phyloP scores from a whole-genome alignment of 2,329 filamentous ascomycete species.

The Alternaria sp. region DNA sequence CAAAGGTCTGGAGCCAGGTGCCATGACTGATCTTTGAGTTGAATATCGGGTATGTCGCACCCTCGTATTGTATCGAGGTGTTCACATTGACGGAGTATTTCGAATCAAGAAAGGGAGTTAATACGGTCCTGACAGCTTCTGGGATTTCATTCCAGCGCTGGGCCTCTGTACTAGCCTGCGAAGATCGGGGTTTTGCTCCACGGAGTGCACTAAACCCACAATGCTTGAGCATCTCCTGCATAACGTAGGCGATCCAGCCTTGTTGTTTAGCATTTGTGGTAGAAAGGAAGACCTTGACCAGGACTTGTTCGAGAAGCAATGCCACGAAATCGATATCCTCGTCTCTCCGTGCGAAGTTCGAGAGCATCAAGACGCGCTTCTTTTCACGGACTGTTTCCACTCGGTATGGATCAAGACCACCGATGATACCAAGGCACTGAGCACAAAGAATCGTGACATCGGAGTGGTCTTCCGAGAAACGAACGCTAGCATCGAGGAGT shows the following conservation, averaged over 20 bases:
- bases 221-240: conserved; percentile 86
- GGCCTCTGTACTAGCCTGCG: conserved; percentile 65
- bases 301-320: conserved; percentile 82
- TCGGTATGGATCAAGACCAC: conserved; percentile 89
- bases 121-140: conserved; percentile 75
- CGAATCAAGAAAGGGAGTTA: conserved; percentile 88
- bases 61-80: conserved; percentile 36
- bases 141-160: conserved; percentile 80
- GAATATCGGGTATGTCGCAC: conserved; percentile 76
- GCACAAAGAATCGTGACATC: conserved; percentile 77
- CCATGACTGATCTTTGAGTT: conserved; percentile 70
- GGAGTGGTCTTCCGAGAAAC: conserved; percentile 71
- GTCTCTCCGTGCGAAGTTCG: conserved; percentile 79
- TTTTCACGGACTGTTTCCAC: conserved; percentile 81
- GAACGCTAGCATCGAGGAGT: conserved; percentile 83
- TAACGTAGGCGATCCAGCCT: conserved; percentile 89
- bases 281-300: conserved; percentile 91
- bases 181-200: conserved; percentile 58
- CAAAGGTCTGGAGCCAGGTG: conserved; percentile 81
- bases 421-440: conserved; percentile 84
- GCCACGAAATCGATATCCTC: conserved; percentile 88
- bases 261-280: conserved; percentile 87
- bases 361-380: conserved; percentile 81
- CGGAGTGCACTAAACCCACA: conserved; percentile 71
- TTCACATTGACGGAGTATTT: conserved; percentile 71